Percentiles rank a stretch among this genome's conserved stretches.
phyloP scores from a whole-genome alignment of 352 stramenopile species.

The Phytophthora pluvialis region DNA sequence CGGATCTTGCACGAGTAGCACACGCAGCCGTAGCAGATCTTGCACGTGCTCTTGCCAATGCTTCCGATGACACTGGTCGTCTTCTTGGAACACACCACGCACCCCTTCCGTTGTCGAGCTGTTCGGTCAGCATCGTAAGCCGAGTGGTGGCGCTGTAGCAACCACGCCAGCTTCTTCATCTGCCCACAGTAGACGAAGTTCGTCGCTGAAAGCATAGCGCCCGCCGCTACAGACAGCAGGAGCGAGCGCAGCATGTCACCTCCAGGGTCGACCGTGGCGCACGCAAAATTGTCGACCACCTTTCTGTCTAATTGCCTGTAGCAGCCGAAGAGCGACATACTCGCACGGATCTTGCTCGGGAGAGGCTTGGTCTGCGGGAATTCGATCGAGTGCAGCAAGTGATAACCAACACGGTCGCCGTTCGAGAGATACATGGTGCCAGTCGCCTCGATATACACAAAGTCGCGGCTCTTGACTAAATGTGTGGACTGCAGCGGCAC shows the following conservation, averaged over 20 bases:
- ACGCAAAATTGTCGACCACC: constrained; percentile 42
- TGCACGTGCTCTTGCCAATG: constrained; percentile 35
- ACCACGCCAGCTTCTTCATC: constrained; percentile 65
- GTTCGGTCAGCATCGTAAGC: constrained; percentile 1
- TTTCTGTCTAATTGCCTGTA: constrained; percentile 43
- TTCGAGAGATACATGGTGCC: constrained; percentile 24
- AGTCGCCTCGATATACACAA: constrained; percentile 42
- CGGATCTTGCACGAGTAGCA: constrained; percentile 45
- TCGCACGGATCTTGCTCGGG: constrained; percentile 34
- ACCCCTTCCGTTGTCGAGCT: constrained; percentile 1
- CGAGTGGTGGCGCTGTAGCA: constrained; percentile 26
- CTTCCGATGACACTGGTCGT: constrained; percentile 22
- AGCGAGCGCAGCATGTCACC: constrained; percentile 38
- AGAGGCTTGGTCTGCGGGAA: constrained; percentile 47
- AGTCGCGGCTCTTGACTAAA: constrained; percentile 38
- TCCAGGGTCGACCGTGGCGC: constrained; percentile 29
- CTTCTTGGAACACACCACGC: constrained; percentile 34
- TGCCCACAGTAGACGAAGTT: constrained; percentile 52
- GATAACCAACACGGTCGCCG: constrained; percentile 40
- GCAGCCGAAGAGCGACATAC: constrained; percentile 45
- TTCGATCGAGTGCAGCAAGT: constrained; percentile 49
- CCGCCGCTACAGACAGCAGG: constrained; percentile 24
- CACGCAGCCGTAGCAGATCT: constrained; percentile 41
- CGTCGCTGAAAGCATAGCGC: constrained; percentile 37
- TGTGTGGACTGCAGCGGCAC: constrained; percentile 21